phyloP scores from a whole-genome alignment of 441 rosid species.

The Melastoma candidum region DNA sequence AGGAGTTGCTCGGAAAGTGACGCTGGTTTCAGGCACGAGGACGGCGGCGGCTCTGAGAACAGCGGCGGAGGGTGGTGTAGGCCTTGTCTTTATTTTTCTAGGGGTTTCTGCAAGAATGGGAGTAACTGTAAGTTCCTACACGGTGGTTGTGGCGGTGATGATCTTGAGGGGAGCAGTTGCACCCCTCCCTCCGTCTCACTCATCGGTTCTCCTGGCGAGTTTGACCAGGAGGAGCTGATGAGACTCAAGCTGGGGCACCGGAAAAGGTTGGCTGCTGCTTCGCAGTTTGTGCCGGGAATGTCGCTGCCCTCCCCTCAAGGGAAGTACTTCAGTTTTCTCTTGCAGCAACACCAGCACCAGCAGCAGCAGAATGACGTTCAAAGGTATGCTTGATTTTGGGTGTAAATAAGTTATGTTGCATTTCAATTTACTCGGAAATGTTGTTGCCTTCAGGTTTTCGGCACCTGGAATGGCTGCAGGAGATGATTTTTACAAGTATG shows the following conservation, averaged over 20 bases:
- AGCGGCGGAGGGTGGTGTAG: slow-evolving; percentile 23
- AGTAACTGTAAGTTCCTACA: slow-evolving; percentile 33
- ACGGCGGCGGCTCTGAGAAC: slow-evolving; percentile 21
- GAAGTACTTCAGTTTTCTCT: slow-evolving; percentile 43
- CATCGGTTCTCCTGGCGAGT: too few species aligned
- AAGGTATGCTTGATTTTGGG: slow-evolving; percentile 30
- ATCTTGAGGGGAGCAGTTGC: too few species aligned
- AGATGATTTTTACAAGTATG: slow-evolving; percentile 50
- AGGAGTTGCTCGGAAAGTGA: slow-evolving; percentile 79
- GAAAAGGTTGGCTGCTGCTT: slow-evolving; percentile 43
- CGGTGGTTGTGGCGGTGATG: not conserved
- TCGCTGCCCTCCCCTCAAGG: slow-evolving; percentile 21
- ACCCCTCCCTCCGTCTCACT: too few species aligned
- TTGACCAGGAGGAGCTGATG: slow-evolving; percentile 36
- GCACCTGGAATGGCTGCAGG: slow-evolving; percentile 23
- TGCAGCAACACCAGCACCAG: slow-evolving; percentile 34
- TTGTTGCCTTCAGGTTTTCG: slow-evolving; percentile 29
- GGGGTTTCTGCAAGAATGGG: slow-evolving; percentile 45
- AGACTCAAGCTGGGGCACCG: slow-evolving; percentile 52
- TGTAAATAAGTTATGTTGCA: too few species aligned
- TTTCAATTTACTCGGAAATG: not conserved
- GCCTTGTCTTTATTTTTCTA: slow-evolving; percentile 33
- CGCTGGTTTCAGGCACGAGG: slow-evolving; percentile 50
- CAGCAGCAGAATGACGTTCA: slow-evolving; percentile 24
- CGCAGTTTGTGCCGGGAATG: slow-evolving; percentile 16